These are phyloP conservation scores for Neolentinus lepideus DNA, from an alignment of 1,284 basidiomycete species.

Conservation along the genomic window DNA sequence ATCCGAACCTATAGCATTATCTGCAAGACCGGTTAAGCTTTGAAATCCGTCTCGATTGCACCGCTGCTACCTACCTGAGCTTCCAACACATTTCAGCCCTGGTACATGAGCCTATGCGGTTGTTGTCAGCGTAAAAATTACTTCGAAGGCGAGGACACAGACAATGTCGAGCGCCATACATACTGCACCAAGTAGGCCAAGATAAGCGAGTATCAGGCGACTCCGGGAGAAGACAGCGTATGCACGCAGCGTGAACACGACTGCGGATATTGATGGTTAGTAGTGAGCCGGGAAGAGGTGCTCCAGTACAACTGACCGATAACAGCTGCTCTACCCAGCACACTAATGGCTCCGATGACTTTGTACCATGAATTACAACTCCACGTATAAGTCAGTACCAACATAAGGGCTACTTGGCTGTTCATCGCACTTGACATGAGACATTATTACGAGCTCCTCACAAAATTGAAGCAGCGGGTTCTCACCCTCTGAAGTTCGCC, in stretches of 20 bases:
- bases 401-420: background rate
- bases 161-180: constrained; percentile 25
- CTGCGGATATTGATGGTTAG: constrained; percentile 2
- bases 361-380: constrained; percentile 26
- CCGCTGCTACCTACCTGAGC: constrained; percentile 9
- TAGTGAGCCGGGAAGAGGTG: background rate
- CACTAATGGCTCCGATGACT: constrained; percentile 21
- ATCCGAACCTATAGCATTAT: background rate
- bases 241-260: constrained; percentile 23
- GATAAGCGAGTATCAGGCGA: constrained; percentile 16
- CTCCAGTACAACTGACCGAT: constrained; percentile 17
- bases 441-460: background rate
- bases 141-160: constrained; percentile 7
- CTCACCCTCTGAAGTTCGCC: constrained; percentile 17
- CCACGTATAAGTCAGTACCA: background rate
- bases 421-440: background rate
- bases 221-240: constrained; percentile 24
- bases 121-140: background rate
- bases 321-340: constrained; percentile 24
- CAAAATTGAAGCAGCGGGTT: background rate
- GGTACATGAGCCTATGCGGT: background rate
- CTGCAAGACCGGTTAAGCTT: background rate
- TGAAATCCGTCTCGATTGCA: background rate
- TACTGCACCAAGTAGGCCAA: constrained; percentile 19
- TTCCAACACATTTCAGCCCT: constrained; percentile 12